These are phyloP conservation scores for Melanomma pulvis-pyrius DNA, from an alignment of 495 filamentous ascomycete species.

Conservation along the genomic window DNA sequence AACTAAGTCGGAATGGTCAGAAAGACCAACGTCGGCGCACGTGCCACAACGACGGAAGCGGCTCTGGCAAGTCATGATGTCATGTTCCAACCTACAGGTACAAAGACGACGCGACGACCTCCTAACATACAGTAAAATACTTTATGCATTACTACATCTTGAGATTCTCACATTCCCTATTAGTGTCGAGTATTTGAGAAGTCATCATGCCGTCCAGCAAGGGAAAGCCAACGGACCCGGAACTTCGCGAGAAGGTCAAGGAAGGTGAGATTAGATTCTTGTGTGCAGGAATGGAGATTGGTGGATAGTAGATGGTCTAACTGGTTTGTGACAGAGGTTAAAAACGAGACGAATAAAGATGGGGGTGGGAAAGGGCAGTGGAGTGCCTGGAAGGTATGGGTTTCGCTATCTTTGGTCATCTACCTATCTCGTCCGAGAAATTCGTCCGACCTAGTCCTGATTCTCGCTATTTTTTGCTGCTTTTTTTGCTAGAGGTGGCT, in stretches of 20 bases:
- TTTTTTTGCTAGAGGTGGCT: too few relatives aligned
- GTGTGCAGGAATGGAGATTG: neutral
- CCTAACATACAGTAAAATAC: neutral
- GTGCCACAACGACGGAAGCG: too few relatives aligned
- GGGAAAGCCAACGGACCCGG: slow-evolving; percentile 57
- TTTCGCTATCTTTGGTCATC: too few relatives aligned
- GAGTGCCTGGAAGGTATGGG: slow-evolving; percentile 61
- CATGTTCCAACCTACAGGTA: too few relatives aligned
- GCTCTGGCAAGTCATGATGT: neutral
- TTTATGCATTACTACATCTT: too few relatives aligned
- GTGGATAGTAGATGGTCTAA: neutral
- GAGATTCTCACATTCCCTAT: too few relatives aligned
- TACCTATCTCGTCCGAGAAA: neutral
- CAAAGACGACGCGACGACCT: neutral
- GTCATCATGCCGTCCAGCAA: slow-evolving; percentile 51
- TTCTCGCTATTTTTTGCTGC: too few relatives aligned
- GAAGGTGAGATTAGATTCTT: slow-evolving; percentile 36
- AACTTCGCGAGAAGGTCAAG: slow-evolving; percentile 56
- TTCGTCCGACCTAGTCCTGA: too few relatives aligned
- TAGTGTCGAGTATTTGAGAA: too few relatives aligned
- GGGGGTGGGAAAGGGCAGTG: slow-evolving; percentile 58
- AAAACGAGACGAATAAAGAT: slow-evolving; percentile 58
- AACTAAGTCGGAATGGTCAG: too few relatives aligned
- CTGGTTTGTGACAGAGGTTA: slow-evolving; percentile 46
- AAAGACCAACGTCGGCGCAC: too few relatives aligned